These are phyloP conservation scores for Ceratocystis colombiana DNA, from an alignment of 2,329 filamentous ascomycete species.

Conservation along the genomic window DNA sequence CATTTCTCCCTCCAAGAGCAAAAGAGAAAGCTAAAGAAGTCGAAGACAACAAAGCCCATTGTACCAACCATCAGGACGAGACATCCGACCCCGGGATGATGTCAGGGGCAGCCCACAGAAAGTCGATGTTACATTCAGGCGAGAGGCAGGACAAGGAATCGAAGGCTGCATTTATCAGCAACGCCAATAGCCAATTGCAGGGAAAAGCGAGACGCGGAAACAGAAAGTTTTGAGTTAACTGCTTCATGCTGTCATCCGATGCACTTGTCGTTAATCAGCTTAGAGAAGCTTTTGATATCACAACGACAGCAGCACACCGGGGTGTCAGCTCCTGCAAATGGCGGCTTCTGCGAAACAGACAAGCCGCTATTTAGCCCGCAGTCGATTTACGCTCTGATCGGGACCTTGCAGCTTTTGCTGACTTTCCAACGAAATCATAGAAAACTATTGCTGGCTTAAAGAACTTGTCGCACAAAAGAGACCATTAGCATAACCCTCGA, in stretches of 20 bases:
- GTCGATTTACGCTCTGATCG: not conserved
- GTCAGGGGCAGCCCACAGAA: not conserved
- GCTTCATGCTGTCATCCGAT: not conserved
- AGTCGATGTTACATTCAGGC: not conserved
- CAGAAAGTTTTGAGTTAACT: not conserved
- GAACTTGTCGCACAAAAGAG: not conserved
- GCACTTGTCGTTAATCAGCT: not conserved
- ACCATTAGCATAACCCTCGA: not conserved
- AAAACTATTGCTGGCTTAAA: not conserved
- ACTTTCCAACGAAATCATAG: not conserved
- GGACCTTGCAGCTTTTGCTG: not conserved
- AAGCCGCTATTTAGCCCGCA: no score
- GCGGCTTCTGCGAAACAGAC: not conserved
- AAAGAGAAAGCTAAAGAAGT: not conserved
- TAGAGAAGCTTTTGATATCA: not conserved
- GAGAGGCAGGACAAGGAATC: not conserved
- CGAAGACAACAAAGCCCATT: not conserved
- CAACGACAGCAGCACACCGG: not conserved
- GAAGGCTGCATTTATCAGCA: not conserved
- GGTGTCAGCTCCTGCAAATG: not conserved
- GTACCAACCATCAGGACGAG: slow-evolving; percentile 2
- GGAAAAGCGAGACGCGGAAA: not conserved
- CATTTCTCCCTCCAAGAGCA: not conserved
- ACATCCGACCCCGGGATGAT: not conserved
- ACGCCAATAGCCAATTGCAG: not conserved